Evolutionary conservation across 441 rosid species (phyloP).

Genomic region (Syzygium malaccense): DNA sequence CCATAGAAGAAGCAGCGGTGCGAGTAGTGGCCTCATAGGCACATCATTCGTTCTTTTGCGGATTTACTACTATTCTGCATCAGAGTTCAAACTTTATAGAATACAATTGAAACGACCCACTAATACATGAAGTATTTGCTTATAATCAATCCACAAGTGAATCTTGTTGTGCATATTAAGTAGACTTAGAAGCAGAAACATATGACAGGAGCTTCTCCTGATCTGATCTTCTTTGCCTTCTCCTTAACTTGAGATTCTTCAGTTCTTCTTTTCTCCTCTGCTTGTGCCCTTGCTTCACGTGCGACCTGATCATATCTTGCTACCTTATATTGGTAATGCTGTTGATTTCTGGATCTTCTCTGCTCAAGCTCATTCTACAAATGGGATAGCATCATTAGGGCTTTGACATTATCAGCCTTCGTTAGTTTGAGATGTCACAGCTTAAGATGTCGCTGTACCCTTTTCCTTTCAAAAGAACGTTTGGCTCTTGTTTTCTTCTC

Average conservation of each 20-base stretch:
- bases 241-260: slow-evolving; percentile 41
- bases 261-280: slow-evolving; percentile 50
- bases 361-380: slow-evolving; percentile 55
- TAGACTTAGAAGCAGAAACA: slow-evolving; percentile 48
- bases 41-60: not conserved
- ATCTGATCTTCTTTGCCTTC: slow-evolving; percentile 33
- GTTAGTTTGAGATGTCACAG: not conserved
- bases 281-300: slow-evolving; percentile 49
- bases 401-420: not conserved
- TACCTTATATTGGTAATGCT: slow-evolving; percentile 47
- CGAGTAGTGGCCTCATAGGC: not conserved
- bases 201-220: slow-evolving; percentile 25
- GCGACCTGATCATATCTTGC: slow-evolving; percentile 49
- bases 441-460: slow-evolving; percentile 22
- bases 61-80: not conserved
- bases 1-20: not conserved
- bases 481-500: slow-evolving; percentile 51
- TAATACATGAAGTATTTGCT: not conserved
- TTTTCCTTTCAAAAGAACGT: slow-evolving; percentile 47
- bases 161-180: not conserved
- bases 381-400: not conserved
- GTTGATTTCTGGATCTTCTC: slow-evolving; percentile 33
- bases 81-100: not conserved
- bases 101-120: not conserved
- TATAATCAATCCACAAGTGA: not conserved